Evolutionary conservation across 2,329 filamentous ascomycete genomes (phyloP).

Genomic region (Amesomyces nigricolor): DNA sequence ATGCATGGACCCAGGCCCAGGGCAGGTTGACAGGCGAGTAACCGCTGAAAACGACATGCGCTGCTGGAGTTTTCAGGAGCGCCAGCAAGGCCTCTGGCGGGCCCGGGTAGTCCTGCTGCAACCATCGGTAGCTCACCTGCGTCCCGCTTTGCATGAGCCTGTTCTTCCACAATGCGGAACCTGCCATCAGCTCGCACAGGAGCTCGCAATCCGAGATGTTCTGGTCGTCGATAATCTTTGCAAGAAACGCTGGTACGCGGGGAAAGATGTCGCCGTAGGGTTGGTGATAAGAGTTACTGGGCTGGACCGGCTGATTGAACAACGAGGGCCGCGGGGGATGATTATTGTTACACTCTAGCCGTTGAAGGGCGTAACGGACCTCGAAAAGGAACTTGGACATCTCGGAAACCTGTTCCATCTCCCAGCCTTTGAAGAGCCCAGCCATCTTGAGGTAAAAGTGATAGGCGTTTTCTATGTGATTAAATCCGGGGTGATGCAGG

Average conservation of each 20-base stretch:
- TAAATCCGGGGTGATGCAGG: not conserved
- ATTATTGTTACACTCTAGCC: not conserved
- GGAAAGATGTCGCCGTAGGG: too few relatives aligned
- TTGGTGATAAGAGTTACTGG: too few relatives aligned
- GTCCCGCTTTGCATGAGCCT: not conserved
- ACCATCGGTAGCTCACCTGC: not conserved
- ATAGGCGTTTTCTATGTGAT: not conserved
- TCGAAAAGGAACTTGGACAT: not conserved
- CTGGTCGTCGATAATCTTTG: not conserved
- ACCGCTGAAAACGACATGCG: not conserved
- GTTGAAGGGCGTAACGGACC: not conserved
- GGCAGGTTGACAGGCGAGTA: not conserved
- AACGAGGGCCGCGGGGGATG: not conserved
- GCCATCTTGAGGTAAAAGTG: not conserved
- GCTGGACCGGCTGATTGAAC: not conserved
- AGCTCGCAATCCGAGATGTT: not conserved
- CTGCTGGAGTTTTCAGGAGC: not conserved
- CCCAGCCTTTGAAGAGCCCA: slow-evolving; percentile 1
- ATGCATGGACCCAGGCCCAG: slow-evolving; percentile 4
- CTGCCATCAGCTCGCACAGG: not conserved
- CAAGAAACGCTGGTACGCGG: not conserved
- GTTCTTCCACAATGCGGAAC: not conserved
- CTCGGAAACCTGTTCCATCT: slow-evolving; percentile 3
- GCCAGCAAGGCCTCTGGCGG: not conserved
- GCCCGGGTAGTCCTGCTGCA: not conserved